Evolutionary conservation across 352 stramenopile genomes (phyloP).

Genomic region (Phytopythium delawarense): DNA sequence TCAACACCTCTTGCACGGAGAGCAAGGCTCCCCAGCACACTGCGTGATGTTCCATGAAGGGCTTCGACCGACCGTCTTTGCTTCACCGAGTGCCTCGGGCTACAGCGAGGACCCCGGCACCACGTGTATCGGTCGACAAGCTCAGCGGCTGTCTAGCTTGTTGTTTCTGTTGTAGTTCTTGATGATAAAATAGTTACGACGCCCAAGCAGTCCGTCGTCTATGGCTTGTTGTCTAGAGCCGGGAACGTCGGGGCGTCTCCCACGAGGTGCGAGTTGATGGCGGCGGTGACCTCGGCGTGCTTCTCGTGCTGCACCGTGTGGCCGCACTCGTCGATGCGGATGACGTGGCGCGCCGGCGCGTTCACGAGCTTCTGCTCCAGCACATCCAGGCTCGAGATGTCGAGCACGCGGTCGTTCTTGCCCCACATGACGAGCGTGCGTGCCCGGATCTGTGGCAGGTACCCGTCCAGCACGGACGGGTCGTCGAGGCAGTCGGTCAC

Average conservation of each 20-base stretch:
- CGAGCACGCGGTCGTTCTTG: constrained; percentile 62
- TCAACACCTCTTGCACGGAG: no score
- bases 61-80: no score
- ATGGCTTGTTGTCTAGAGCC: background rate
- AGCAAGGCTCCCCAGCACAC: no score
- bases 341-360: constrained; percentile 26
- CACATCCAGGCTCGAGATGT: constrained; percentile 63
- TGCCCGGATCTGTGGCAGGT: constrained; percentile 46
- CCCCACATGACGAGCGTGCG: constrained; percentile 71
- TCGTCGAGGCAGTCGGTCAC: constrained; percentile 46
- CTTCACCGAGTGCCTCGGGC: no score
- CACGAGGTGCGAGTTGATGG: constrained; percentile 38
- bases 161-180: background rate
- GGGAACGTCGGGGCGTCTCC: background rate
- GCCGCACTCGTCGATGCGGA: constrained; percentile 60
- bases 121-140: no score
- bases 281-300: constrained; percentile 39
- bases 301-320: constrained; percentile 74
- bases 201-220: background rate
- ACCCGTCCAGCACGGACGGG: constrained; percentile 55
- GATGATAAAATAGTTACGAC: background rate
- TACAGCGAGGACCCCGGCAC: no score
- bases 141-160: background rate
- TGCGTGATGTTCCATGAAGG: no score
- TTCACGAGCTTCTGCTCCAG: constrained; percentile 43